These are phyloP conservation scores for Boletus sensibilis DNA, from an alignment of 768 basidiomycete genomes.

Conservation along the genomic window DNA sequence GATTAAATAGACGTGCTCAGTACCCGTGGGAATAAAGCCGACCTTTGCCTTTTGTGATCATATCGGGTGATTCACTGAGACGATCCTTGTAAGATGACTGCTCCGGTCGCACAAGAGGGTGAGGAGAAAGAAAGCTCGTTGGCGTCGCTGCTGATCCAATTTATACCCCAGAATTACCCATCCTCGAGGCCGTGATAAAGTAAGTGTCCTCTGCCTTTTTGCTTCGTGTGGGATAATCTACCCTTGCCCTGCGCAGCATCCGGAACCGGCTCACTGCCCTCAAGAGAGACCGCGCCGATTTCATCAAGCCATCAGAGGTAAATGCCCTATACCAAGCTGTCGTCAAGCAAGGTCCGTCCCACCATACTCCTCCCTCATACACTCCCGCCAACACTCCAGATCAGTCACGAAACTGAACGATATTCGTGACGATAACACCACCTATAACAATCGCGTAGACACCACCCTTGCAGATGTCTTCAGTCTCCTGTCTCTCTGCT, in stretches of 20 bases:
- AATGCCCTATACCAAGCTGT: slow-evolving; percentile 89
- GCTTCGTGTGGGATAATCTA: slow-evolving; percentile 11
- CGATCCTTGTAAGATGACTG: slow-evolving; percentile 47
- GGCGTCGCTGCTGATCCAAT: slow-evolving; percentile 4
- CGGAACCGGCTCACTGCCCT: slow-evolving; percentile 92
- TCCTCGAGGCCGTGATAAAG: slow-evolving; percentile 95
- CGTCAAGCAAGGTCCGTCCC: slow-evolving; percentile 80
- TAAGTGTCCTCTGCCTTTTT: slow-evolving; percentile 33
- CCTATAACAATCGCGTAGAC: slow-evolving; percentile 88
- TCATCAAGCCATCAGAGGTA: slow-evolving; percentile 91
- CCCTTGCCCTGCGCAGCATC: slow-evolving; percentile 55
- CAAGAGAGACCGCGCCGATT: slow-evolving; percentile 90
- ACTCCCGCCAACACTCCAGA: slow-evolving; percentile 1
- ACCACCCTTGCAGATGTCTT: slow-evolving; percentile 96
- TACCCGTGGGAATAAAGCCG: slow-evolving; percentile 35
- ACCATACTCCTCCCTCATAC: not conserved
- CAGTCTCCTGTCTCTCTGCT: slow-evolving; percentile 91
- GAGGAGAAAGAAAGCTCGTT: not conserved
- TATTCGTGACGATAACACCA: slow-evolving; percentile 74
- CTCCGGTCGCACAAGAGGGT: slow-evolving; percentile 82
- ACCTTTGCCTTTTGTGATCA: slow-evolving; percentile 36
- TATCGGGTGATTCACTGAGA: slow-evolving; percentile 10
- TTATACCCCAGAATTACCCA: slow-evolving; percentile 71
- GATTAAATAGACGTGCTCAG: slow-evolving; percentile 22
- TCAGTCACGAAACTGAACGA: slow-evolving; percentile 89